A percentile compares a stretch with the other conserved stretches of the same genome.
Conservation (phyloP, 306 rosid genomes). For the Argentina anserina region DNA sequence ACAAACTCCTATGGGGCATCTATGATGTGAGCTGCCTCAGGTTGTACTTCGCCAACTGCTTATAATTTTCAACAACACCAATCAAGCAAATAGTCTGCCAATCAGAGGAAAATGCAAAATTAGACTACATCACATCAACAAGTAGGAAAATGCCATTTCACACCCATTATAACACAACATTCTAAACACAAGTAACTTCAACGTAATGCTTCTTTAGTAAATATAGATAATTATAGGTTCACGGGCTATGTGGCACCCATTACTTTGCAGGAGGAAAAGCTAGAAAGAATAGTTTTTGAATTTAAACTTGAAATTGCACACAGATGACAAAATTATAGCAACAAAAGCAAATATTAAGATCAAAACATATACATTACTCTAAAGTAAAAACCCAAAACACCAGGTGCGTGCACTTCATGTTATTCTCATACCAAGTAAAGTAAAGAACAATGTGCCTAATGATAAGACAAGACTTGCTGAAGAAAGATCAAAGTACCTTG, state of each 20-base stretch:
- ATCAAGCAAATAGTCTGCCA: conserved; percentile 89
- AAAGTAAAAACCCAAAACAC: neutral
- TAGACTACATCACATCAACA: conserved; percentile 1
- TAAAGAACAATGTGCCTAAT: neutral
- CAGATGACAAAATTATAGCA: neutral
- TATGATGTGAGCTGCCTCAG: conserved; percentile 87
- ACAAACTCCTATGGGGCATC: conserved; percentile 20
- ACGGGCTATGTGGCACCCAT: neutral
- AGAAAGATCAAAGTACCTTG: conserved; percentile 45
- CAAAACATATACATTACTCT: neutral
- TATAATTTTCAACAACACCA: conserved; percentile 77
- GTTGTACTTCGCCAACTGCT: conserved; percentile 82
- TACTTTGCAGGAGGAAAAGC: neutral
- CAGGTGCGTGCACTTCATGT: neutral
- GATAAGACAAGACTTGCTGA: neutral
- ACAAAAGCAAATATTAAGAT: no score
- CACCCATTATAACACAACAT: neutral
- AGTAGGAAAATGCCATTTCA: no score
- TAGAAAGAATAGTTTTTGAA: neutral
- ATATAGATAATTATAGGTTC: neutral
- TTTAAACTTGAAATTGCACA: neutral
- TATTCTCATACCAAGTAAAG: neutral
- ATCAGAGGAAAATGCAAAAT: conserved; percentile 14
- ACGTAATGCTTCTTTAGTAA: neutral
- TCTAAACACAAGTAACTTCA: neutral